Evolutionary conservation across 371 early-diverging fungal species (phyloP).

Genomic region (Mucor lusitanicus): DNA sequence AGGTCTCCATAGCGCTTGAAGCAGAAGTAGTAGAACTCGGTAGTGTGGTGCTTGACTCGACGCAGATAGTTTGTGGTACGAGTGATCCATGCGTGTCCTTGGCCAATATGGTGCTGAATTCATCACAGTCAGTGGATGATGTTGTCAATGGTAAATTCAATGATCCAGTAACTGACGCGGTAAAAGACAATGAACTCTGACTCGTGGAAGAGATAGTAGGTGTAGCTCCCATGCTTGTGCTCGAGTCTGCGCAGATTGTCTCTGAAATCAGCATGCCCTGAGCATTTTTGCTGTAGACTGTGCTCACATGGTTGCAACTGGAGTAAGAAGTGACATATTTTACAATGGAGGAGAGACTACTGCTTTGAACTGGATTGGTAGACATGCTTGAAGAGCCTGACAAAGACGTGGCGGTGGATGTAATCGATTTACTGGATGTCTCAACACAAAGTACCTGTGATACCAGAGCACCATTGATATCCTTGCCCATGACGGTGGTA

Average conservation of each 20-base stretch:
- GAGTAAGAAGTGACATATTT: background rate
- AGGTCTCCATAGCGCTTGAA: background rate
- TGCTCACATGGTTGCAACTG: background rate
- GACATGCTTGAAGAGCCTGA: background rate
- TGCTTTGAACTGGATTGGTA: background rate
- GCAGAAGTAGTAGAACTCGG: background rate
- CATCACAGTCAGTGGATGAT: background rate
- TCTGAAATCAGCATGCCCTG: background rate
- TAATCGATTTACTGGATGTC: background rate
- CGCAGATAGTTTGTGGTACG: no score
- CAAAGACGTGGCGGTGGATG: background rate
- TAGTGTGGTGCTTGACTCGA: no score
- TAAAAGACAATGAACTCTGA: background rate
- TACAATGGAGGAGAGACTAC: background rate
- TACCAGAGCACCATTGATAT: background rate
- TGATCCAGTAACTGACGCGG: background rate
- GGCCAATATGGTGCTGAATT: no score
- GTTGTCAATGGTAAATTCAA: background rate
- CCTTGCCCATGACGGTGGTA: background rate
- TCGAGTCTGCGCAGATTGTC: background rate
- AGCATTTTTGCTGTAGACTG: background rate
- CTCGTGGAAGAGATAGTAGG: background rate
- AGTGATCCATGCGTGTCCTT: no score
- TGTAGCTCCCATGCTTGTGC: background rate
- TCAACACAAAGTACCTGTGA: background rate